A percentile compares a stretch with the other conserved stretches of the same genome.
Evolutionary conservation across 2,329 filamentous ascomycete genomes (phyloP).

Genomic region (Aspergillus tamarii): DNA sequence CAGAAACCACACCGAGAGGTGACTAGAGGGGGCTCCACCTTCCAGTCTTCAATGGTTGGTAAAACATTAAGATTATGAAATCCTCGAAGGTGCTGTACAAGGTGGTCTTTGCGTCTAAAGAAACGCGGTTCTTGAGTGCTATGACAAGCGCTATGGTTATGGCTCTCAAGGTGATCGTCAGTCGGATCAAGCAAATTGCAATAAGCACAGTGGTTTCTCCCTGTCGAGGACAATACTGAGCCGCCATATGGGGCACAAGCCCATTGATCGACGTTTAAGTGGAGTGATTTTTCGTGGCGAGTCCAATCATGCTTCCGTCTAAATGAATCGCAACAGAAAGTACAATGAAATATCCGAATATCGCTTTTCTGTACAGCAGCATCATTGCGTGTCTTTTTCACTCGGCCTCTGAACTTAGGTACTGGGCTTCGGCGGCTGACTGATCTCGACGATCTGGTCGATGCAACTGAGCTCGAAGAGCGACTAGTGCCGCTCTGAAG

Average conservation of each 20-base stretch:
- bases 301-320: slow-evolving; percentile 15
- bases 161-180: slow-evolving; percentile 10
- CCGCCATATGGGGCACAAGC: slow-evolving; percentile 13
- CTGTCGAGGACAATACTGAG: slow-evolving; percentile 2
- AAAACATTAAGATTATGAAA: slow-evolving; percentile 10
- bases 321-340: slow-evolving; percentile 19
- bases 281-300: slow-evolving; percentile 18
- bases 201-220: slow-evolving; percentile 10
- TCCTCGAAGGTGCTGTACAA: slow-evolving; percentile 16
- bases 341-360: slow-evolving; percentile 10
- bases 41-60: slow-evolving; percentile 22
- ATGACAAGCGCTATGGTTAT: slow-evolving; percentile 13
- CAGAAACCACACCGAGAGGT: slow-evolving; percentile 21
- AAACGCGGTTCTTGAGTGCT: neutral
- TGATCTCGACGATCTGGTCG: neutral
- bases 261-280: slow-evolving; percentile 16
- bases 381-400: neutral
- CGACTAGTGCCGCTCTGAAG: neutral
- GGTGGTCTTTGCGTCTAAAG: slow-evolving; percentile 18
- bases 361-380: neutral
- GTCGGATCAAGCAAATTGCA: slow-evolving; percentile 12
- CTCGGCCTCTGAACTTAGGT: neutral
- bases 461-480: neutral
- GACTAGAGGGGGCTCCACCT: neutral
- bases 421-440: neutral